Percentiles rank a stretch among this genome's conserved stretches.
Evolutionary conservation across 148 eudicot genomes (phyloP).

Genomic region (Rhododendron williamsianum): DNA sequence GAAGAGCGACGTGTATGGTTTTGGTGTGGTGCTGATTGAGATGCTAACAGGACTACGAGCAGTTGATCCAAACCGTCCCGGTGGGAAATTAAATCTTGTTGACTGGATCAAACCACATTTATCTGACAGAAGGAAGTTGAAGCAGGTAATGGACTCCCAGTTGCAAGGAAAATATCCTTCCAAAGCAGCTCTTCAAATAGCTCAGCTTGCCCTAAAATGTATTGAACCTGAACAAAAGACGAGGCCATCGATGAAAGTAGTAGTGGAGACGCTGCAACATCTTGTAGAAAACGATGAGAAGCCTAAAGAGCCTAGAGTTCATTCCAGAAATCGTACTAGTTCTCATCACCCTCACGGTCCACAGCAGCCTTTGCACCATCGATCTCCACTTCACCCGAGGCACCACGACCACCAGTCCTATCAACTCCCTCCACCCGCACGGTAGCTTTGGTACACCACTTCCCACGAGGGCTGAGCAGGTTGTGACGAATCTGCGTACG

Average conservation of each 20-base stretch:
- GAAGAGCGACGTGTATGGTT: constrained; percentile 80
- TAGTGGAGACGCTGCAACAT: constrained; percentile 40
- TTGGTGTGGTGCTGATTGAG: constrained; percentile 71
- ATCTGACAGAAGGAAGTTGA: constrained; percentile 50
- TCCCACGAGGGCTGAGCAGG: not conserved
- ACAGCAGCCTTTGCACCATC: constrained; percentile 20
- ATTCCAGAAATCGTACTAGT: constrained; percentile 16
- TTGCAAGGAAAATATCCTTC: constrained; percentile 65
- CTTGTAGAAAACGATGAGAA: constrained; percentile 36
- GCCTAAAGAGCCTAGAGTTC: constrained; percentile 33
- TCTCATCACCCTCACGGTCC: not conserved
- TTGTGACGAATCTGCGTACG: not conserved
- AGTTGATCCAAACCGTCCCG: constrained; percentile 51
- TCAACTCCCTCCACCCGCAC: constrained; percentile 18
- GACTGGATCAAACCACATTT: constrained; percentile 74
- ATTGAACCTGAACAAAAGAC: constrained; percentile 42
- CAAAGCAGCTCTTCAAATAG: constrained; percentile 49
- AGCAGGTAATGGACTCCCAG: constrained; percentile 56
- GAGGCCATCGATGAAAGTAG: constrained; percentile 76
- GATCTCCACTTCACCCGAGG: constrained; percentile 26
- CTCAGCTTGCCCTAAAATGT: constrained; percentile 60
- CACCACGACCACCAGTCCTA: constrained; percentile 21
- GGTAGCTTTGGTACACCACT: not conserved
- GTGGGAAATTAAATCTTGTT: constrained; percentile 31
- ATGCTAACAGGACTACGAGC: constrained; percentile 62